phyloP scores from a whole-genome alignment of 73 alveolate species.

The Uronychia binucleata region DNA sequence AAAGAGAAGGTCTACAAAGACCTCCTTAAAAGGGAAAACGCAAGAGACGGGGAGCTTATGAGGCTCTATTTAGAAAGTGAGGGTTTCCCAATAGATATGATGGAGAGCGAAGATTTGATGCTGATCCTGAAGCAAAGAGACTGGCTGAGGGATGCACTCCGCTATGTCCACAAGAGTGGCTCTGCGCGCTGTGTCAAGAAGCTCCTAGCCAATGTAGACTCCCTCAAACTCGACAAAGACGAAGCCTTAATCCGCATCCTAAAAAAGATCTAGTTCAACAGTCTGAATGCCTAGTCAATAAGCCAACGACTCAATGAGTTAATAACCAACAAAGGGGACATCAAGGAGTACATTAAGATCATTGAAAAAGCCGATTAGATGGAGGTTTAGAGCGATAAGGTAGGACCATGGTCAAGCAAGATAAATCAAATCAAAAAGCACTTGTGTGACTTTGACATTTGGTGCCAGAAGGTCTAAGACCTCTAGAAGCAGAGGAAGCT shows the following conservation, averaged over 20 bases:
- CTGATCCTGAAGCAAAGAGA: constrained; percentile 15
- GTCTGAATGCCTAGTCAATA: neutral
- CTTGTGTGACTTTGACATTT: neutral
- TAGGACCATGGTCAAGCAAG: neutral
- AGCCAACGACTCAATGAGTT: neutral
- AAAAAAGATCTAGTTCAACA: neutral
- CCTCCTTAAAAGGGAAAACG: neutral
- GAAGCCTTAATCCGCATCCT: neutral
- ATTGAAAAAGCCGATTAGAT: neutral
- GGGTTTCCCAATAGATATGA: constrained; percentile 35
- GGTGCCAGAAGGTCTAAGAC: neutral
- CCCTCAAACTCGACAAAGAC: constrained; percentile 8
- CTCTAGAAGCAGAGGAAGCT: neutral
- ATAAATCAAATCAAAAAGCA: neutral
- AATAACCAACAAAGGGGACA: neutral
- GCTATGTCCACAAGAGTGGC: constrained; percentile 5
- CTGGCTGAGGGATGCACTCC: constrained; percentile 14
- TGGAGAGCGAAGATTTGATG: constrained; percentile 16
- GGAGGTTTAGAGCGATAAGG: neutral
- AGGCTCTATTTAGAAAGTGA: constrained; percentile 43
- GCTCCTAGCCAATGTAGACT: neutral
- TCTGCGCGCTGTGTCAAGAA: constrained; percentile 5
- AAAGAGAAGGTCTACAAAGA: neutral
- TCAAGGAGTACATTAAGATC: neutral
- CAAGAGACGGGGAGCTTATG: neutral